Percentiles rank a stretch among this genome's conserved stretches.
phyloP scores from a whole-genome alignment of 306 rosid genomes.

The Glycine soja region DNA sequence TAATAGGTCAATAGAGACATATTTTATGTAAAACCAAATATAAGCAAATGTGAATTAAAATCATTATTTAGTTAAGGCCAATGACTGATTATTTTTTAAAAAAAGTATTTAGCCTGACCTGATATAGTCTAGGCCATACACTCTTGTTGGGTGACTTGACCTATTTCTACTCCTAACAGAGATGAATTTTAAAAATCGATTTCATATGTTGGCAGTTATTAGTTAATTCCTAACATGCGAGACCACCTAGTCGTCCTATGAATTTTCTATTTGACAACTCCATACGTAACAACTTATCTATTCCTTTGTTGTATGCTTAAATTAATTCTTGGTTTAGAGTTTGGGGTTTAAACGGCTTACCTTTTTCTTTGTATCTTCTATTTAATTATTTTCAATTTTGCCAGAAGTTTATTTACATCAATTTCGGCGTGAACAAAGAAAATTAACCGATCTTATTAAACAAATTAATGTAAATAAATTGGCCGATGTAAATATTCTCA shows the following conservation, averaged over 20 bases:
- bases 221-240: not conserved
- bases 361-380: not conserved
- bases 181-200: too few species aligned
- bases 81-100: too few species aligned
- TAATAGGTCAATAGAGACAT: not conserved
- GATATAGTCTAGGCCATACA: too few species aligned
- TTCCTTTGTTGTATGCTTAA: not conserved
- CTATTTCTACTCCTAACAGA: not conserved
- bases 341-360: not conserved
- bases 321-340: not conserved
- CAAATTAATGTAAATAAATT: too few species aligned
- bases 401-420: not conserved
- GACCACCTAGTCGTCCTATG: conserved; percentile 11
- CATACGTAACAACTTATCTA: not conserved
- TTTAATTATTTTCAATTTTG: not conserved
- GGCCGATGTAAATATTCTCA: too few species aligned
- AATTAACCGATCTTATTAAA: too few species aligned
- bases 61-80: not conserved
- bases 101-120: too few species aligned
- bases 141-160: not conserved
- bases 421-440: not conserved
- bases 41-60: not conserved
- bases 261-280: not conserved
- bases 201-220: not conserved
- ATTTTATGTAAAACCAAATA: not conserved